phyloP scores from a whole-genome alignment of 2,329 filamentous ascomycete species.

The Calonectria henricotiae region DNA sequence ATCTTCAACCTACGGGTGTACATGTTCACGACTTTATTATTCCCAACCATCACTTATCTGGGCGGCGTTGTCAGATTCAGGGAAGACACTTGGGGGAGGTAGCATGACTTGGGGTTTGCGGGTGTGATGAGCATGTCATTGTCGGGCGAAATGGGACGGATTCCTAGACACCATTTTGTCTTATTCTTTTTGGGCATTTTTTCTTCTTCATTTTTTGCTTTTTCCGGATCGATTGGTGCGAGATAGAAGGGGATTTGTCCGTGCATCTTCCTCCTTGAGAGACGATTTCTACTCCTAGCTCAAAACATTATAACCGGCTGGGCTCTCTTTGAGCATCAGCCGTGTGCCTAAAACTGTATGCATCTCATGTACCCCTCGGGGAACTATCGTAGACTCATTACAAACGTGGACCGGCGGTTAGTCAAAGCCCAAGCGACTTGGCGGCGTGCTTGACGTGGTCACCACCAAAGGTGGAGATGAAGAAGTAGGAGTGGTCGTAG shows the following conservation, averaged over 20 bases:
- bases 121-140: constrained; percentile 34
- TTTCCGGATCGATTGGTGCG: constrained; percentile 15
- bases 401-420: constrained; percentile 40
- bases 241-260: constrained; percentile 25
- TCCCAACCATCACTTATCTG: constrained; percentile 42
- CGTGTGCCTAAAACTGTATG: background rate
- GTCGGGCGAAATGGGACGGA: constrained; percentile 37
- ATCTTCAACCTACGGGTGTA: constrained; percentile 39
- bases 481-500: constrained; percentile 98
- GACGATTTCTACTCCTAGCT: constrained; percentile 22
- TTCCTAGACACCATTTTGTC: constrained; percentile 26
- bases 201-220: constrained; percentile 23
- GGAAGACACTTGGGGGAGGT: constrained; percentile 25
- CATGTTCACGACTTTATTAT: constrained; percentile 42
- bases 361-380: constrained; percentile 1
- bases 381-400: constrained; percentile 14
- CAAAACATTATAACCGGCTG: background rate
- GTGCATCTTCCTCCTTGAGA: constrained; percentile 12
- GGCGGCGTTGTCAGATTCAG: constrained; percentile 50
- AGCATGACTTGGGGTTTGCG: constrained; percentile 23
- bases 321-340: background rate
- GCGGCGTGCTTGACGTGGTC: constrained; percentile 95
- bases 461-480: constrained; percentile 91
- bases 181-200: constrained; percentile 42
- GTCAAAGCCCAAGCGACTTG: constrained; percentile 76